phyloP scores from a whole-genome alignment of 2,329 filamentous ascomycete species.

The Fusarium lyarnte region DNA sequence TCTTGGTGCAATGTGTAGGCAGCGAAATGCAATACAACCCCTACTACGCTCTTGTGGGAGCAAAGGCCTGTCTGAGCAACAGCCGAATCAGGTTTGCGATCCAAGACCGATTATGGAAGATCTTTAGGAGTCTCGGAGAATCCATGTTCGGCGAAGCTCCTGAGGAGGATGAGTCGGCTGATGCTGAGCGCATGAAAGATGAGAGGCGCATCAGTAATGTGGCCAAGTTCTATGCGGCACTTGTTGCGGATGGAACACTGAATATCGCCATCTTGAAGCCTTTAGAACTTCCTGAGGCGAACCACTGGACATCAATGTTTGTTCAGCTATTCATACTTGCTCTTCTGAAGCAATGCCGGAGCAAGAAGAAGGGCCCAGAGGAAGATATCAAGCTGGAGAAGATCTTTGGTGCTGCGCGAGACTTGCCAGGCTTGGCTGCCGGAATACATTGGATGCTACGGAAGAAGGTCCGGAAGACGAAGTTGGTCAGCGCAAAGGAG shows the following conservation, averaged over 20 bases:
- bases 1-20: slow-evolving; percentile 87
- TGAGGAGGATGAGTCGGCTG: slow-evolving; percentile 65
- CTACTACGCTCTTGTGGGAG: slow-evolving; percentile 89
- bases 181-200: slow-evolving; percentile 58
- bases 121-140: slow-evolving; percentile 89
- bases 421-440: slow-evolving; percentile 73
- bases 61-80: slow-evolving; percentile 75
- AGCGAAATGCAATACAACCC: slow-evolving; percentile 88
- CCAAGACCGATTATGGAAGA: slow-evolving; percentile 85
- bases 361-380: slow-evolving; percentile 53
- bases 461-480: slow-evolving; percentile 75
- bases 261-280: slow-evolving; percentile 67
- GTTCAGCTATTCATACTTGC: slow-evolving; percentile 83
- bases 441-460: slow-evolving; percentile 83
- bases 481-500: slow-evolving; percentile 61
- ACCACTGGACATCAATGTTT: slow-evolving; percentile 79
- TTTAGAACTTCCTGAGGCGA: slow-evolving; percentile 81
- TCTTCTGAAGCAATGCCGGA: slow-evolving; percentile 71
- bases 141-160: slow-evolving; percentile 72
- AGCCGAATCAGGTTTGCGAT: slow-evolving; percentile 83
- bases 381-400: slow-evolving; percentile 69
- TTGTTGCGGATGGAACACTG: slow-evolving; percentile 59
- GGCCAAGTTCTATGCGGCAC: slow-evolving; percentile 63
- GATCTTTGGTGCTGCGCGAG: slow-evolving; percentile 72
- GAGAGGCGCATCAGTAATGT: slow-evolving; percentile 61